These are phyloP conservation scores for Basipetospora chlamydospora DNA, from an alignment of 2,329 filamentous ascomycete species.

Conservation along the genomic window DNA sequence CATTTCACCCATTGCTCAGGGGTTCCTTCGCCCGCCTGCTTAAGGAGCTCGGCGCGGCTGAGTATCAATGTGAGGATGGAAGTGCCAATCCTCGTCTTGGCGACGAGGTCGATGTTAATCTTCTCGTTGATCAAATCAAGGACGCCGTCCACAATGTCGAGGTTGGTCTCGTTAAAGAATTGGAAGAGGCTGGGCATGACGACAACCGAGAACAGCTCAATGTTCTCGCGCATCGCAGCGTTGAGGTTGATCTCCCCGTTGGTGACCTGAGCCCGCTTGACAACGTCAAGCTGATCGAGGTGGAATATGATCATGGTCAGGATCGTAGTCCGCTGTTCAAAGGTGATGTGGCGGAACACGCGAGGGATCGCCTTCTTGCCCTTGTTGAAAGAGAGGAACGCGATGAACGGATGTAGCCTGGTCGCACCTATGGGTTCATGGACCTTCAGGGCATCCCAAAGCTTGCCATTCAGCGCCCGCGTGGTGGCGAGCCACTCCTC, in stretches of 20 bases:
- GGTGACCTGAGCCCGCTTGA: conserved; percentile 62
- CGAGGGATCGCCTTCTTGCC: conserved; percentile 93
- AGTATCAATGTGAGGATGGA: conserved; percentile 88
- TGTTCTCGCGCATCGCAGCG: conserved; percentile 68
- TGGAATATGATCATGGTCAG: conserved; percentile 93
- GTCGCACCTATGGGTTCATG: conserved; percentile 76
- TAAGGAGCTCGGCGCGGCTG: conserved; percentile 84
- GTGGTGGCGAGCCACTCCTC: conserved; percentile 66
- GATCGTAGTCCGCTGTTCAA: conserved; percentile 86
- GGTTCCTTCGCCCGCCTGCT: conserved; percentile 57
- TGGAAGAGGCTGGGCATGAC: conserved; percentile 84
- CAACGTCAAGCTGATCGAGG: conserved; percentile 81
- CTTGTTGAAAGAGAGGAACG: conserved; percentile 85
- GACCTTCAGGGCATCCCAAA: conserved; percentile 83
- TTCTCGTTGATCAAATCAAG: conserved; percentile 73
- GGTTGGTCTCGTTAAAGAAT: conserved; percentile 79
- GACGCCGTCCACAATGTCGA: conserved; percentile 83
- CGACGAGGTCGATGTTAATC: conserved; percentile 71
- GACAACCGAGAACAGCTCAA: conserved; percentile 76
- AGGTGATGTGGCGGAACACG: conserved; percentile 83
- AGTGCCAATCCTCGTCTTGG: conserved; percentile 74
- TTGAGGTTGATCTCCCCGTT: conserved; percentile 60
- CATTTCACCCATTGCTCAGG: conserved; percentile 71
- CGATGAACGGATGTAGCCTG: conserved; percentile 82
- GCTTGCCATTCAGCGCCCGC: conserved; percentile 56